Conservation (phyloP, 169 alveolate species). For the Plasmodium blacklocki region DNA sequence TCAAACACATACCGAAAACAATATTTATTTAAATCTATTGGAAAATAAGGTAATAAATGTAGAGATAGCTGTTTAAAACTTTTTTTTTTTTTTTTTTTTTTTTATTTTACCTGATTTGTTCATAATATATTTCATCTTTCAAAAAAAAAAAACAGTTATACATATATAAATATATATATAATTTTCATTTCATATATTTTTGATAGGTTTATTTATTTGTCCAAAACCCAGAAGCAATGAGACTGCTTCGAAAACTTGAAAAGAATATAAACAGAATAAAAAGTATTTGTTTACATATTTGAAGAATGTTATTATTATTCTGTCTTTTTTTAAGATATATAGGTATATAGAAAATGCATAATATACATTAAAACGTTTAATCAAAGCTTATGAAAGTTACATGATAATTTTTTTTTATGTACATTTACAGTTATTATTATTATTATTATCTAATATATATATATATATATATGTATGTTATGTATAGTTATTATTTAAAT, state of each 20-base stretch:
- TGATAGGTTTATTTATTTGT: constrained; percentile 40
- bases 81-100: constrained; percentile 9
- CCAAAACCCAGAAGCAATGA: constrained; percentile 40
- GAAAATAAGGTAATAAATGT: constrained; percentile 30
- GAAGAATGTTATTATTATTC: too few relatives aligned
- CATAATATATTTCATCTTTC: background rate
- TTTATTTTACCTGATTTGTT: background rate
- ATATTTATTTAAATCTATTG: background rate
- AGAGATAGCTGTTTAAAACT: background rate
- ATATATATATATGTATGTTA: background rate
- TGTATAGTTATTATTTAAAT: too few relatives aligned
- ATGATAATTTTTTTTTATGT: too few relatives aligned
- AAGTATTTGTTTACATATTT: constrained; percentile 8
- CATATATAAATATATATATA: constrained; percentile 6
- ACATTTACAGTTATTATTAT: too few relatives aligned
- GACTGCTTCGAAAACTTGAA: constrained; percentile 28
- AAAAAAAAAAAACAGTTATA: background rate
- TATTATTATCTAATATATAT: background rate
- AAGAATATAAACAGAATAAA: constrained; percentile 39
- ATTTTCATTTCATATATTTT: background rate
- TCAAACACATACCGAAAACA: constrained; percentile 1
- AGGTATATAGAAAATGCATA: too few relatives aligned
- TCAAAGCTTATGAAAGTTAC: too few relatives aligned
- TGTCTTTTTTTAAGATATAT: too few relatives aligned
- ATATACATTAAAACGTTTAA: too few relatives aligned